Percentiles rank a stretch among this genome's conserved stretches.
These are phyloP conservation scores for Avena sativa DNA, from an alignment of 176 grass and related monocot species.

Conservation along the genomic window DNA sequence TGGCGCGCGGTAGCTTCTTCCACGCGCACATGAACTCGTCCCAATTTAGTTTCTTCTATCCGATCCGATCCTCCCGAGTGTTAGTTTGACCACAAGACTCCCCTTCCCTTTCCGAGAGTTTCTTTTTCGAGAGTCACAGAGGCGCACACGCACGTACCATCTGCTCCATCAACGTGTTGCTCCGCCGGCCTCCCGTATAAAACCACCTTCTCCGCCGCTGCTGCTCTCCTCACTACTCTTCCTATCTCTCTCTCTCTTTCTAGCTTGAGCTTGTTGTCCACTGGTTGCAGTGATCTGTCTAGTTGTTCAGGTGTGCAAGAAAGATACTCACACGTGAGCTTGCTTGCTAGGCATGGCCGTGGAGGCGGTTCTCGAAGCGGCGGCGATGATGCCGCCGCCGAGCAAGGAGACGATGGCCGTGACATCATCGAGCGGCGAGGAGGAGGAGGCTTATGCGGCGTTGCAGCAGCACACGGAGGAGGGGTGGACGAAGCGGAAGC, in stretches of 20 bases:
- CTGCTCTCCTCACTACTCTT: constrained; percentile 25
- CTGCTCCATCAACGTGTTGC: not conserved
- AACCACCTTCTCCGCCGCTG: constrained; percentile 26
- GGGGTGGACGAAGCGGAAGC: constrained; percentile 61
- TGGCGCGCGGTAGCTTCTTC: constrained; percentile 3
- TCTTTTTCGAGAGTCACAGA: not conserved
- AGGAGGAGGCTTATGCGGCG: not conserved
- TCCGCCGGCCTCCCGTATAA: constrained; percentile 13
- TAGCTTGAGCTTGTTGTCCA: not conserved
- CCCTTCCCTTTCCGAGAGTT: not conserved
- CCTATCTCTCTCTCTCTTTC: not conserved
- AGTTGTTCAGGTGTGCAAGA: not conserved
- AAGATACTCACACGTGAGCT: not conserved
- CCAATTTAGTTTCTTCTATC: not conserved
- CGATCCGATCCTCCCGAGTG: not conserved
- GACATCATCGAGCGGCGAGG: not conserved
- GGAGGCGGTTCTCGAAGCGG: constrained; percentile 46
- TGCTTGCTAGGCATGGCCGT: constrained; percentile 50
- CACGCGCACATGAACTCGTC: constrained; percentile 16
- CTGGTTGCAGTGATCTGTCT: not conserved
- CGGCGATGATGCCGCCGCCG: not conserved
- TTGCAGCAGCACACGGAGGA: constrained; percentile 29
- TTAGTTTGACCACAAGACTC: constrained; percentile 18
- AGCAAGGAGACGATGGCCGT: not conserved
- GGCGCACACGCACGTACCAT: not conserved